Evolutionary conservation across 2,329 filamentous ascomycete genomes (phyloP), one percentile per base, ranked within the genome.

Genomic region (Colletotrichum sp.): DNA sequence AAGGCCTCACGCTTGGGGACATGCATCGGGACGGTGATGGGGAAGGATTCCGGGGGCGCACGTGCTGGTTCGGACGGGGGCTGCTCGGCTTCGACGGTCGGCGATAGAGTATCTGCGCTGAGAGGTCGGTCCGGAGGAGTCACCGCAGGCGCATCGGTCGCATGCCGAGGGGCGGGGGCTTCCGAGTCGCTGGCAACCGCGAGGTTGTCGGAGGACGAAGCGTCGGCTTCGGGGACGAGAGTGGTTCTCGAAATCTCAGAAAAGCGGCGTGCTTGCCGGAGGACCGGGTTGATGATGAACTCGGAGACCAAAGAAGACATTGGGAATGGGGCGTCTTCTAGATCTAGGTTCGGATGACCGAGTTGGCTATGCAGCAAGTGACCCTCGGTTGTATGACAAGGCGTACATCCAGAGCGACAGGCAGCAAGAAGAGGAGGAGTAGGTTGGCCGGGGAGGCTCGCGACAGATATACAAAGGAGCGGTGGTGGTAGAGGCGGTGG

Each of bases 221-320:
- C 78, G 77, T 83, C 83, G 79, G 81, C 81, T 78, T 83, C 84
- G 78, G 81, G 81, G 80, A 79, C 76, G 79, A 87, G 79, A 77
- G 82, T 85, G 28, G 85, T 81, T 71, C 85, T 83, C 34, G 86
- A 87, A 75, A 87, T 86, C 79, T 87, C 86, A 65, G 92, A 93
- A 80, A 93, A 90, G 77, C 91, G 90, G 77, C 91, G 90, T 80
- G 91, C 92, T 84, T 93, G 91, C 82, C 91, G 90, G 79, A 93
- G 84, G 80, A 93, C 91, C 74, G 92, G 91, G 77, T 92, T 92
- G 83, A 93, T 91, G 79, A 93, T 85, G 82, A 92, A 93, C 76
- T 93, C 90, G 80, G 91, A 89, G 70, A 93, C 91, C 80, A 93
- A 86, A 79, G 89, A 92, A 83, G 90, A 88, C 92, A 93, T 93